A percentile compares a stretch with the other conserved stretches of the same genome.
Conservation (phyloP, 2,329 filamentous ascomycete species). For the Aureobasidium sp. region DNA sequence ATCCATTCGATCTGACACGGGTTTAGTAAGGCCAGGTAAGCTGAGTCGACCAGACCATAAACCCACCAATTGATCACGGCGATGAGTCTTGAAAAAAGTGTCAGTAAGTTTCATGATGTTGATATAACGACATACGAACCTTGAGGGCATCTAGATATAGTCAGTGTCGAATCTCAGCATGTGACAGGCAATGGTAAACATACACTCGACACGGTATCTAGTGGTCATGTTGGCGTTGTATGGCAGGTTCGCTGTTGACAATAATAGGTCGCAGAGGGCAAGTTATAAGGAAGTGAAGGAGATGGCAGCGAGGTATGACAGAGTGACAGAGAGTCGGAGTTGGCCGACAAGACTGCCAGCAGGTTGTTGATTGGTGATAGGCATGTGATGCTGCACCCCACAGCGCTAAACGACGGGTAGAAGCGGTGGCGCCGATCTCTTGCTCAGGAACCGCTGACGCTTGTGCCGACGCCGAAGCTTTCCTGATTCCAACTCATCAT, state of each 20-base stretch:
- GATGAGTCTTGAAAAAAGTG: conserved; percentile 65
- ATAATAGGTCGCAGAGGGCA: neutral
- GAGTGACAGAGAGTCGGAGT: neutral
- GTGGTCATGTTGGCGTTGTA: conserved; percentile 28
- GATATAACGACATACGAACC: conserved; percentile 35
- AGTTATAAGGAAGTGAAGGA: neutral
- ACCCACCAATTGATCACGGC: conserved; percentile 81
- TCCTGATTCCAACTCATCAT: conserved; percentile 1
- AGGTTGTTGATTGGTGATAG: neutral
- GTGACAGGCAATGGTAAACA: neutral
- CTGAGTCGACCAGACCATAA: neutral
- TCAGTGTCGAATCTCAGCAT: conserved; percentile 12
- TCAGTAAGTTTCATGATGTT: neutral
- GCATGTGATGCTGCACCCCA: conserved; percentile 14
- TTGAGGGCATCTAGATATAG: conserved; percentile 53
- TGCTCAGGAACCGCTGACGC: conserved; percentile 10
- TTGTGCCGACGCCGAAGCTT: conserved; percentile 6
- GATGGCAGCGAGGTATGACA: neutral
- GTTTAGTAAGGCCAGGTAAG: neutral
- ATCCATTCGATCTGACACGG: conserved; percentile 57
- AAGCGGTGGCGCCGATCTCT: conserved; percentile 9
- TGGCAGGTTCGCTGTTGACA: neutral
- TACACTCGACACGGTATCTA: conserved; percentile 34
- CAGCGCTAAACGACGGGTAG: conserved; percentile 2
- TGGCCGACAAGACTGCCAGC: neutral